Conservation (phyloP, 2,329 filamentous ascomycete species). For the Fusarium incarnatum region DNA sequence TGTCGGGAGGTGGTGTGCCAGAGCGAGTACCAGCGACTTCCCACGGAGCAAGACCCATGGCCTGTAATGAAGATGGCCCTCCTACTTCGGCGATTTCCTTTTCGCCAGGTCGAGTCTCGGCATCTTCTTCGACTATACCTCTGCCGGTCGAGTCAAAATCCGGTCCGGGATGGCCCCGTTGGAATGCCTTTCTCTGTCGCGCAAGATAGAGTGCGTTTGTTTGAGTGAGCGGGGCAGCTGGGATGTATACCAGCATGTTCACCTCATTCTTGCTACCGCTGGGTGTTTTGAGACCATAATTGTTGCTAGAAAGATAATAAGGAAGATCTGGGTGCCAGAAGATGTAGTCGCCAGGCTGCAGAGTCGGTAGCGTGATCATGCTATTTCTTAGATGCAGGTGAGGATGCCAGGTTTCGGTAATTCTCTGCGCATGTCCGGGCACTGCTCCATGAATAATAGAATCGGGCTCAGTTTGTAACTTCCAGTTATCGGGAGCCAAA, state of each 20-base stretch:
- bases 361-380: constrained; percentile 65
- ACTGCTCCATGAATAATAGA: constrained; percentile 70
- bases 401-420: constrained; percentile 69
- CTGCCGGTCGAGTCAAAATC: constrained; percentile 67
- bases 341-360: constrained; percentile 68
- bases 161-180: constrained; percentile 64
- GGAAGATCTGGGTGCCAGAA: constrained; percentile 69
- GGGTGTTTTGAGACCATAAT: constrained; percentile 48
- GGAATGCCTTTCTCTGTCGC: constrained; percentile 67
- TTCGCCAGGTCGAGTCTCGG: constrained; percentile 61
- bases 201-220: constrained; percentile 69
- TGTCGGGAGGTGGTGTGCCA: constrained; percentile 44
- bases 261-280: constrained; percentile 48
- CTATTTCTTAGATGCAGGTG: constrained; percentile 65
- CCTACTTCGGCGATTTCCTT: constrained; percentile 64
- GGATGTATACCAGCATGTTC: constrained; percentile 66
- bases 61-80: constrained; percentile 62
- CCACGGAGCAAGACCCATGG: constrained; percentile 70
- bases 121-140: constrained; percentile 61
- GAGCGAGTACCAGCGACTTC: constrained; percentile 52
- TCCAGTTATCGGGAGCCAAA: constrained; percentile 60
- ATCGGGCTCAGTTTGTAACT: constrained; percentile 61
- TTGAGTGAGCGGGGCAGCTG: constrained; percentile 67
- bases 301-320: constrained; percentile 63
- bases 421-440: constrained; percentile 67